Conservation (phyloP, 345 rosid genomes). For the Brassica juncea region DNA sequence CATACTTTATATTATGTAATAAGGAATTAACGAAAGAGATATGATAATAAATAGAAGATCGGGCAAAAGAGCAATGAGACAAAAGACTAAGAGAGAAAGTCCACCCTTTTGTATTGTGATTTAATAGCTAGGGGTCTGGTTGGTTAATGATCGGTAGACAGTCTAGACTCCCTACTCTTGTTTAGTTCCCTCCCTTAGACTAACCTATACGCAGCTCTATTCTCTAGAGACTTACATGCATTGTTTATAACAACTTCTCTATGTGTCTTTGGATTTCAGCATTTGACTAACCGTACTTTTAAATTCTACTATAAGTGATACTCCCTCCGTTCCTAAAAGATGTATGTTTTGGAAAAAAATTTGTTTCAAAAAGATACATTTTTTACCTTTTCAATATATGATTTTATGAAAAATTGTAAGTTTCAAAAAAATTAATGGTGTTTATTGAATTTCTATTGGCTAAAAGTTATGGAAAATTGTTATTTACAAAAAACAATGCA, state of each 20-base stretch:
- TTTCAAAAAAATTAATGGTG: too few species aligned
- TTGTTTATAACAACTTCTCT: neutral
- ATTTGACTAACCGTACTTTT: neutral
- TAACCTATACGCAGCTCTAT: neutral
- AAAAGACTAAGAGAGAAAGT: neutral
- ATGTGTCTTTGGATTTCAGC: neutral
- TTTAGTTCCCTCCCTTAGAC: neutral
- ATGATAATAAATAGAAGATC: neutral
- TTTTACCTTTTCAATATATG: too few species aligned
- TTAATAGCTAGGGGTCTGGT: neutral
- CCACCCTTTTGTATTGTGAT: neutral
- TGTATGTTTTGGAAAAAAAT: too few species aligned
- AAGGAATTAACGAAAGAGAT: neutral
- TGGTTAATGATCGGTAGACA: neutral
- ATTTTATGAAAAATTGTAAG: too few species aligned
- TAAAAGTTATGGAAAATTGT: too few species aligned
- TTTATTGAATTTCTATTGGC: too few species aligned
- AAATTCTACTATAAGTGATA: neutral
- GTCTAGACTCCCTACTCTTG: neutral
- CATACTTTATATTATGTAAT: neutral
- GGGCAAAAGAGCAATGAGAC: neutral
- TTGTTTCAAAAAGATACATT: too few species aligned
- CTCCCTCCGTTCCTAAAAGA: too few species aligned
- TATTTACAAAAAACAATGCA: too few species aligned
- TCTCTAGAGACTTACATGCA: neutral